Evolutionary conservation across 2,329 filamentous ascomycete genomes (phyloP).

Genomic region (Arthroderma sp.): DNA sequence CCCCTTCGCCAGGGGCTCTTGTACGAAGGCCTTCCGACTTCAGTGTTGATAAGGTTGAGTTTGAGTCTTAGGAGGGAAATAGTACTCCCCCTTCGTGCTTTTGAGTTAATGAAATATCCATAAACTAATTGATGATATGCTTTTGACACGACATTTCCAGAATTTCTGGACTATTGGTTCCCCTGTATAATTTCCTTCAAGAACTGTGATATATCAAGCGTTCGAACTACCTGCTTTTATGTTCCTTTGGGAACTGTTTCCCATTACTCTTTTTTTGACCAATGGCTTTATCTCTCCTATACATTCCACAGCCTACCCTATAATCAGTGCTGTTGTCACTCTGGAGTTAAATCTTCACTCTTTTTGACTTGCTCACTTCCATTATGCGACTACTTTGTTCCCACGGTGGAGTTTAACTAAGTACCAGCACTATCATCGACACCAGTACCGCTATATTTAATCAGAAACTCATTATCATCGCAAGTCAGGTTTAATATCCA

Average conservation of each 20-base stretch:
- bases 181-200: neutral
- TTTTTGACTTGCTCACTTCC: no score
- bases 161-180: neutral
- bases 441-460: no score
- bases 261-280: neutral
- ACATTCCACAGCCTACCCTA: no score
- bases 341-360: no score
- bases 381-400: no score
- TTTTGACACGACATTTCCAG: neutral
- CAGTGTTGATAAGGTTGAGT: slow-evolving; percentile 30
- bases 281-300: neutral
- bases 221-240: neutral
- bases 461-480: no score
- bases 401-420: no score
- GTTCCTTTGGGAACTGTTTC: no score
- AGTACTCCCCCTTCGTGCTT: neutral
- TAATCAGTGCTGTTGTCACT: neutral
- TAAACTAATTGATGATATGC: neutral
- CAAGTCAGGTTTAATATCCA: no score
- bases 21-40: slow-evolving; percentile 17
- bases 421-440: no score
- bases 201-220: neutral
- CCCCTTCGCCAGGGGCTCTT: slow-evolving; percentile 11
- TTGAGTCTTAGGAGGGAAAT: slow-evolving; percentile 17
- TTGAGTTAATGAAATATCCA: neutral